Evolutionary conservation across 108 stramenopile genomes (phyloP).

Genomic region (Pseudonitzschia pungens): DNA sequence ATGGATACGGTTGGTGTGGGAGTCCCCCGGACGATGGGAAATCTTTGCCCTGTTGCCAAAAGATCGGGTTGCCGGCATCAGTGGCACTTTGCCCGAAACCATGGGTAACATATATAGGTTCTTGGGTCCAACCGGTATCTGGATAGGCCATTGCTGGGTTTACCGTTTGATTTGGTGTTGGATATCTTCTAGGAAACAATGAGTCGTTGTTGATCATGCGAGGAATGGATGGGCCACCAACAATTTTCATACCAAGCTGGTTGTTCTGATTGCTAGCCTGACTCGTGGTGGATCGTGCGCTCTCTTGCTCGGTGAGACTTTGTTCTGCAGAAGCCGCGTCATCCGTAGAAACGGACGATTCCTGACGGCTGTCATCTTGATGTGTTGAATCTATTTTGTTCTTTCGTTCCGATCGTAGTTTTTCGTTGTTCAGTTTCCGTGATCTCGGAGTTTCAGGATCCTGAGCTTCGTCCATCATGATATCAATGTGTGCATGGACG

Average conservation of each 20-base stretch:
- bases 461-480: constrained; percentile 18
- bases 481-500: constrained; percentile 41
- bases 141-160: background rate
- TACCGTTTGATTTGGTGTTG: background rate
- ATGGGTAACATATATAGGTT: background rate
- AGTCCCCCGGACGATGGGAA: background rate
- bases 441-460: constrained; percentile 28
- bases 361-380: background rate
- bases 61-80: background rate
- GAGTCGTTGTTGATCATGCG: constrained; percentile 23
- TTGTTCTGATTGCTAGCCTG: background rate
- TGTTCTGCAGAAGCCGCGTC: constrained; percentile 2
- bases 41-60: background rate
- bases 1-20: background rate
- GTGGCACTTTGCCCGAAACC: background rate
- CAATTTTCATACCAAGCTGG: background rate
- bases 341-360: constrained; percentile 12
- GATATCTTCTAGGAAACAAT: background rate
- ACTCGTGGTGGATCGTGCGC: background rate
- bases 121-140: background rate
- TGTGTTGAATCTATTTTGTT: background rate
- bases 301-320: background rate
- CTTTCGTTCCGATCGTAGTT: constrained; percentile 16
- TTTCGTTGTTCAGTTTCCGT: constrained; percentile 29
- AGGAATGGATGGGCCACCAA: constrained; percentile 18